Percentiles rank a stretch among this genome's conserved stretches.
These are phyloP conservation scores for Brassica juncea DNA, from an alignment of 345 rosid genomes.

Conservation along the genomic window DNA sequence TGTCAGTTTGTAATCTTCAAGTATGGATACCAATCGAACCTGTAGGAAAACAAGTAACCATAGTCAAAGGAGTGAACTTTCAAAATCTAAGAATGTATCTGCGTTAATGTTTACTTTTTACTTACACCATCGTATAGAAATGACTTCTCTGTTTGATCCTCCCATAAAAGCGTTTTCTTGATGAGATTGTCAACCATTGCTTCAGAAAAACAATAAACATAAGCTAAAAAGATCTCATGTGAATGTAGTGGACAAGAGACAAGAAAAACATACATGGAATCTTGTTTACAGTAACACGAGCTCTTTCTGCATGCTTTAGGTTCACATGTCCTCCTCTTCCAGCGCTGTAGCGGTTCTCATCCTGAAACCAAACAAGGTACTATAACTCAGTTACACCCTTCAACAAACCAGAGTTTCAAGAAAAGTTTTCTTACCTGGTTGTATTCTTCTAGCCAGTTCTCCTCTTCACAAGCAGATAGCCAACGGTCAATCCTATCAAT, in stretches of 20 bases:
- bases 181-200: conserved; percentile 92
- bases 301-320: conserved; percentile 90
- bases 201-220: conserved; percentile 37
- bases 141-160: conserved; percentile 55
- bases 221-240: conserved; percentile 7
- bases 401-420: background rate
- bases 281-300: conserved; percentile 76
- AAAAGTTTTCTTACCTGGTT: conserved; percentile 49
- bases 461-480: conserved; percentile 93
- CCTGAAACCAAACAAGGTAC: conserved; percentile 46
- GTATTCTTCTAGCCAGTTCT: conserved; percentile 96
- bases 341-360: conserved; percentile 73
- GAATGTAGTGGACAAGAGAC: background rate
- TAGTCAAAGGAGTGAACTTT: conserved; percentile 50
- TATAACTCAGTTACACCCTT: background rate
- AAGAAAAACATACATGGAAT: conserved; percentile 67
- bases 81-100: background rate
- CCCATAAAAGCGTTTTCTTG: conserved; percentile 82
- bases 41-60: conserved; percentile 40
- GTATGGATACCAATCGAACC: conserved; percentile 75
- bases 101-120: background rate
- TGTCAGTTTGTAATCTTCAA: conserved; percentile 85
- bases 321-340: conserved; percentile 93
- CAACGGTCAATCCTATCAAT: conserved; percentile 89
- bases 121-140: conserved; percentile 95